Evolutionary conservation across 768 basidiomycete genomes (phyloP).

Genomic region (Tulasnella sp.): DNA sequence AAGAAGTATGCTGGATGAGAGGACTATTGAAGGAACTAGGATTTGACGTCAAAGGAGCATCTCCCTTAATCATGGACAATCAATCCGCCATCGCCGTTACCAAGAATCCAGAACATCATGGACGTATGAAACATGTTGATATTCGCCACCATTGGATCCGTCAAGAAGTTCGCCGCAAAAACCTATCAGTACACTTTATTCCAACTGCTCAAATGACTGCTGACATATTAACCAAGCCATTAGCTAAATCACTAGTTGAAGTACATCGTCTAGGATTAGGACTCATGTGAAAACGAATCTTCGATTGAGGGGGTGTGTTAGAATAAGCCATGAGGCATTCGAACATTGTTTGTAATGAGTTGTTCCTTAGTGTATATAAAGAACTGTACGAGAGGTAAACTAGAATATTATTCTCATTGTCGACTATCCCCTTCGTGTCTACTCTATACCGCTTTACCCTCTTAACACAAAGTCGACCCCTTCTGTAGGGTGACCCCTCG

Average conservation of each 20-base stretch:
- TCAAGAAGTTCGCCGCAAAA: neutral
- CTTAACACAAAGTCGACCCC: too few species aligned
- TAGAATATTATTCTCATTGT: too few species aligned
- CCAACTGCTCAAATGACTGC: constrained; percentile 17
- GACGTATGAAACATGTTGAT: constrained; percentile 23
- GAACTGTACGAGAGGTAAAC: too few species aligned
- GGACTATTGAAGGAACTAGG: constrained; percentile 37
- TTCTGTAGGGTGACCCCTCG: too few species aligned
- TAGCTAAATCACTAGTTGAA: neutral
- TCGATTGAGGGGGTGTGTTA: too few species aligned
- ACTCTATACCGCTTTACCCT: too few species aligned
- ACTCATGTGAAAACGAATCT: neutral
- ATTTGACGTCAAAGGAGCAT: constrained; percentile 31
- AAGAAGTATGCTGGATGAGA: constrained; percentile 36
- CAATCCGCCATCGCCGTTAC: neutral
- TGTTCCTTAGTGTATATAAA: too few species aligned
- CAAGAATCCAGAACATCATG: constrained; percentile 30
- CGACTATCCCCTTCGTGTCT: too few species aligned
- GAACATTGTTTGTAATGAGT: too few species aligned
- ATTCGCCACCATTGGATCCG: constrained; percentile 1
- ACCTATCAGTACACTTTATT: neutral
- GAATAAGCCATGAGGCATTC: too few species aligned
- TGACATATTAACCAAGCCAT: constrained; percentile 29
- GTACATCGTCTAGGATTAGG: neutral
- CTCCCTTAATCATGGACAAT: constrained; percentile 33